Percentiles rank a stretch among this genome's conserved stretches.
Conservation (phyloP, 768 basidiomycete genomes). For the Lentinula lateritia region DNA sequence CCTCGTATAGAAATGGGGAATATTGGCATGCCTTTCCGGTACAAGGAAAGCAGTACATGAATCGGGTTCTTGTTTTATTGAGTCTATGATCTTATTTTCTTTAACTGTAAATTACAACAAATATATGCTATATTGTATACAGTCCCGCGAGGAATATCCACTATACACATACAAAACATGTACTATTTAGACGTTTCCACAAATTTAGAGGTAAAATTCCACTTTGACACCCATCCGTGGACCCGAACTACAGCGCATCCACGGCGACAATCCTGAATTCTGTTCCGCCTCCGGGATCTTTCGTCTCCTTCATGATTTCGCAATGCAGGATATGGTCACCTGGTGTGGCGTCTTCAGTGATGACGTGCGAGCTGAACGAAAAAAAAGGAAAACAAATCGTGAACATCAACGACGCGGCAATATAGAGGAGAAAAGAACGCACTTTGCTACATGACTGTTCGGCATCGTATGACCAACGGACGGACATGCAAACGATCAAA, state of each 20-base stretch:
- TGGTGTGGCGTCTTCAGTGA: not conserved
- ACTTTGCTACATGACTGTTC: not conserved
- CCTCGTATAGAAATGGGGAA: not conserved
- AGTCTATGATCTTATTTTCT: no score
- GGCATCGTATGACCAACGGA: no score
- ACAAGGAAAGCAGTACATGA: not conserved
- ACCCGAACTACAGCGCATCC: not conserved
- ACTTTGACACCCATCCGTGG: no score
- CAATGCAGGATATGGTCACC: not conserved
- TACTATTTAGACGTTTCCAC: no score
- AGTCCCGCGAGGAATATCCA: no score
- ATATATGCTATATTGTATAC: no score
- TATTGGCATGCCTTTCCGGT: not conserved
- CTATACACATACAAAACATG: no score
- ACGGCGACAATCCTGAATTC: conserved; percentile 1
- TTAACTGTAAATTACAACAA: no score
- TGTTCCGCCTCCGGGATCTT: conserved; percentile 1
- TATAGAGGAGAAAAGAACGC: not conserved
- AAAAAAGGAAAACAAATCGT: not conserved
- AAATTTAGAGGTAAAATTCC: no score
- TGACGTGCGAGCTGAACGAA: not conserved
- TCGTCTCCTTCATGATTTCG: conserved; percentile 1
- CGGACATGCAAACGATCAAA: not conserved
- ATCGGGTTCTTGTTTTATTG: no score
- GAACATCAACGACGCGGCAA: not conserved